A percentile compares a stretch with the other conserved stretches of the same genome.
Evolutionary conservation across 148 eudicot species (phyloP).

Genomic region (Silene conica): DNA sequence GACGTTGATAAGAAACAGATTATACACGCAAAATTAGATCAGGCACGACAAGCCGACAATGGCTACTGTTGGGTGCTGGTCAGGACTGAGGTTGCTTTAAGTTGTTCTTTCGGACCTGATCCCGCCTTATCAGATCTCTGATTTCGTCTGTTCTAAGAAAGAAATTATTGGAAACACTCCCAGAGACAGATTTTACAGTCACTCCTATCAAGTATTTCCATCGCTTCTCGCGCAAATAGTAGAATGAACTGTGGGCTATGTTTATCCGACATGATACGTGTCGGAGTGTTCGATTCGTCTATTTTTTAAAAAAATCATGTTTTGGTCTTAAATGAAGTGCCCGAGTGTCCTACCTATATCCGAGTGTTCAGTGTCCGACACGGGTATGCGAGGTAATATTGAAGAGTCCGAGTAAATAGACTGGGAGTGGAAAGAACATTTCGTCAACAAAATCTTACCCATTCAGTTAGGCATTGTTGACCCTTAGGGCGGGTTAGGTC

Average conservation of each 20-base stretch:
- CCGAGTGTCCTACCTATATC: too few relatives aligned
- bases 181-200: neutral
- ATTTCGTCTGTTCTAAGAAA: neutral
- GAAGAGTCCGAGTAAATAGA: too few relatives aligned
- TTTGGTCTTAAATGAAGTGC: too few relatives aligned
- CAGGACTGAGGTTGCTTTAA: too few relatives aligned
- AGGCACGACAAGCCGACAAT: neutral
- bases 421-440: neutral
- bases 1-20: neutral
- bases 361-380: too few relatives aligned
- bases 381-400: too few relatives aligned
- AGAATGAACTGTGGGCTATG: too few relatives aligned
- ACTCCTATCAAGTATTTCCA: neutral
- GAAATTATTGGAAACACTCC: neutral
- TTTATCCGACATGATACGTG: too few relatives aligned
- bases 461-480: slow-evolving; percentile 74
- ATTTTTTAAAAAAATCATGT: too few relatives aligned
- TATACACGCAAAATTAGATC: neutral
- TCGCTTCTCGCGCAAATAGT: neutral
- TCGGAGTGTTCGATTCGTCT: too few relatives aligned
- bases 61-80: too few relatives aligned
- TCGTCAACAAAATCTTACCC: slow-evolving; percentile 37
- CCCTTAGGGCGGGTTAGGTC: slow-evolving; percentile 69
- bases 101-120: too few relatives aligned
- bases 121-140: neutral